Percentiles rank a stretch among this genome's conserved stretches.
Evolutionary conservation across 164 flowering plant genomes (phyloP).

Genomic region (Houttuynia cordata): DNA sequence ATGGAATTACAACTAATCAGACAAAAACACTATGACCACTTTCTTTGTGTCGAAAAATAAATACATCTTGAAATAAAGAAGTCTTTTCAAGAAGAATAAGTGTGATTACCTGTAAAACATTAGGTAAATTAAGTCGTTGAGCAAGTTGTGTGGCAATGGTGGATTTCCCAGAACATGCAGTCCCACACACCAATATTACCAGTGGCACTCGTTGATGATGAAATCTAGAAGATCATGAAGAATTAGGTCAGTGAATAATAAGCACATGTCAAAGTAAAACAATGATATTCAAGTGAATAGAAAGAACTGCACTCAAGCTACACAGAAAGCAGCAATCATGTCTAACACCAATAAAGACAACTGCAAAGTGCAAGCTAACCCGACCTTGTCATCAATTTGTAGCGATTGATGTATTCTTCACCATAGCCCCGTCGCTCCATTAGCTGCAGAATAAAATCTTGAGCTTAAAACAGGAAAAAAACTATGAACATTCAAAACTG

Average conservation of each 20-base stretch:
- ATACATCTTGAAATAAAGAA: no score
- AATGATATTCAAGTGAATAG: neutral
- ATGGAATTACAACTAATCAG: neutral
- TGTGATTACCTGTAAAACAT: slow-evolving; percentile 75
- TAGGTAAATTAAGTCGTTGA: slow-evolving; percentile 91
- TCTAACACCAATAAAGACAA: neutral
- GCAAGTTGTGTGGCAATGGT: slow-evolving; percentile 99
- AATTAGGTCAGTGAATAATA: neutral
- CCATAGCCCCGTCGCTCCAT: slow-evolving; percentile 98
- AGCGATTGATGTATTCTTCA: slow-evolving; percentile 81
- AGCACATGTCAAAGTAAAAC: neutral
- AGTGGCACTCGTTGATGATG: slow-evolving; percentile 97
- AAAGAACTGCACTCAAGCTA: neutral
- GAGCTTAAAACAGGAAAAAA: slow-evolving; percentile 2
- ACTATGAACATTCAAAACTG: neutral
- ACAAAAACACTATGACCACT: neutral
- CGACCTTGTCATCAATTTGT: slow-evolving; percentile 96
- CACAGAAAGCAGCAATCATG: neutral
- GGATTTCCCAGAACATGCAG: slow-evolving; percentile 96
- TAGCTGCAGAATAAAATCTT: slow-evolving; percentile 43
- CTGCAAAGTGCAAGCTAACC: neutral
- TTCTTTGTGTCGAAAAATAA: neutral
- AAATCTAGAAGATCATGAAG: slow-evolving; percentile 37
- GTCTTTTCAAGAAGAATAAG: neutral
- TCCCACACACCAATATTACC: slow-evolving; percentile 96